Evolutionary conservation across 2,329 filamentous ascomycete species (phyloP).

Genomic region (Paraconiothyrium sp.): DNA sequence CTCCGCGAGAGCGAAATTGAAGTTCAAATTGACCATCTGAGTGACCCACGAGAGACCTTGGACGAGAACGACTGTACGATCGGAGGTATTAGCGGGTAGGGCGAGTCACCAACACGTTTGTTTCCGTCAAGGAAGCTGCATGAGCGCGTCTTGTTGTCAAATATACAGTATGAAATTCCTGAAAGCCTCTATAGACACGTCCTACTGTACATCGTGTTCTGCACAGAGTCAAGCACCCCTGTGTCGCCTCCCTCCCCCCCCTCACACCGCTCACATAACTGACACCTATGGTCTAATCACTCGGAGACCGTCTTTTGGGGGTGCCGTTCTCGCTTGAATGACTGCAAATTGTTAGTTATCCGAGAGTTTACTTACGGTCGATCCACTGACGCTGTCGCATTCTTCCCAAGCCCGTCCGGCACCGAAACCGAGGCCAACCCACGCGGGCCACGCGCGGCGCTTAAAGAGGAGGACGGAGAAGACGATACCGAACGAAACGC

Average conservation of each 20-base stretch:
- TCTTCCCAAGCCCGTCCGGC: constrained; percentile 97
- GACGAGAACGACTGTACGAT: too few relatives aligned
- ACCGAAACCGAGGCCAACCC: constrained; percentile 92
- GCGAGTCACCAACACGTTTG: background rate
- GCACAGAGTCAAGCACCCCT: constrained; percentile 22
- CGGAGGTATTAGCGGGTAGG: background rate
- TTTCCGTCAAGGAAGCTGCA: background rate
- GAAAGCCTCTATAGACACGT: constrained; percentile 39
- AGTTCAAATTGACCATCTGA: too few relatives aligned
- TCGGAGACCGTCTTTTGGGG: constrained; percentile 60
- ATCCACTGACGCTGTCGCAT: constrained; percentile 76
- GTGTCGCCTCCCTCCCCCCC: constrained; percentile 15
- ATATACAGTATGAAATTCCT: constrained; percentile 42
- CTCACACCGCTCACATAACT: background rate
- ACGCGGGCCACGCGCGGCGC: constrained; percentile 97
- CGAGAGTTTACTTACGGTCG: background rate
- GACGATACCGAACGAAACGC: constrained; percentile 95
- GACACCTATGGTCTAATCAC: constrained; percentile 55
- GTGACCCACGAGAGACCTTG: too few relatives aligned
- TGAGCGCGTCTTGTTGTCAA: constrained; percentile 6
- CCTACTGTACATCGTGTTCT: constrained; percentile 49
- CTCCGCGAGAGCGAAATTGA: too few relatives aligned
- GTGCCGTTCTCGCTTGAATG: constrained; percentile 61
- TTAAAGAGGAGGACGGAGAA: constrained; percentile 99
- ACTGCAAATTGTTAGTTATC: constrained; percentile 46